Evolutionary conservation across 176 grass and related monocot species (phyloP), one percentile per base, ranked within the genome.

Genomic region (Urochloa ruziziensis): DNA sequence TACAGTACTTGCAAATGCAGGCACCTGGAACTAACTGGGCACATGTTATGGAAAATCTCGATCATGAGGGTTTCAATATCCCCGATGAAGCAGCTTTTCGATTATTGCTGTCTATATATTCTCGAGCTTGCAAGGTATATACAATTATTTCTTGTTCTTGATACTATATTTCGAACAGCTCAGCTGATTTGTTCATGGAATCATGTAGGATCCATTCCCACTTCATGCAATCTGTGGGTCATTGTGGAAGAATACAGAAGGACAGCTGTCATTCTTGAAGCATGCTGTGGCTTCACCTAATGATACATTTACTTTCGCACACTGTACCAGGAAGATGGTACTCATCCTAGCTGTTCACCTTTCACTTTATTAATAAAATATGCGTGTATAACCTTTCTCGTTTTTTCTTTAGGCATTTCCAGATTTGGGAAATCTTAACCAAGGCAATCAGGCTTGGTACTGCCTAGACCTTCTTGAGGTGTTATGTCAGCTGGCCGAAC

Each of bases 201-300:
- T 86, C 61, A 53, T 84, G 32, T 74, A 95, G 91, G 89, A 98
- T 85, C 96, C 89, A 63, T 98, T 98, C 86, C 93, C 96, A 17
- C 93, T 95, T 86, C 79, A 95, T 85, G 93, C 89, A 25, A 70
- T 95, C 74, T 98, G 91, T 85, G 93, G 93, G 48, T 93, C 93
- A 76, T 73, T 93, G 35, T 98, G 96, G 96, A 98, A 90, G 63
- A 95, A 95, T 94, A 86, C 87, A 85, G 93, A 98, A 86, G 96
- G 93, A 52, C 96, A 95, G 27, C 63, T 98, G 69, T 98, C 96
- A 67, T 92, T 98, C 54, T 86, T 98, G 66, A 95, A 90, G 84
- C 83, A 93, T 93, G 93, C 93, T 6, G 93, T 90, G 68, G 86
- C 77, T 35, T 83, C 89, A 9, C 67, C 87, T 37, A 16, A 81